phyloP scores from a whole-genome alignment of 208 protist genomes.

The Crithidia bombi region DNA sequence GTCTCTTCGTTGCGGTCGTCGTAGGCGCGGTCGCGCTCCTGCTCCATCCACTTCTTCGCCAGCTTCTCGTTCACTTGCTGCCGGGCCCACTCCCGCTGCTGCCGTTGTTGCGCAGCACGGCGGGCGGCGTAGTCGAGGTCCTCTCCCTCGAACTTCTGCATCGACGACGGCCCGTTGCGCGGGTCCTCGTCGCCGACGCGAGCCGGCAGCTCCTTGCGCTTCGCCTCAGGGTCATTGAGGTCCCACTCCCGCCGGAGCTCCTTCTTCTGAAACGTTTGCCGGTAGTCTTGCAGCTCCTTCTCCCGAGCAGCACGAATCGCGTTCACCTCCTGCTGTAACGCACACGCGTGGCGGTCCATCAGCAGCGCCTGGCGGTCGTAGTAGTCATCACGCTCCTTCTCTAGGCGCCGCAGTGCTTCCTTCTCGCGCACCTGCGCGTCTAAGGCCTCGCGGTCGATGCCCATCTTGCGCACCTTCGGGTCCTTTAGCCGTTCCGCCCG shows the following conservation, averaged over 20 bases:
- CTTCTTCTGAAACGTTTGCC: constrained; percentile 88
- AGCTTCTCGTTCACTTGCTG: constrained; percentile 92
- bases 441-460: constrained; percentile 90
- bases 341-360: constrained; percentile 87
- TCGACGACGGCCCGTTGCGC: constrained; percentile 74
- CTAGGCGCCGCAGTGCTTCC: constrained; percentile 73
- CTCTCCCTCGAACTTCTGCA: constrained; percentile 94
- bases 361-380: constrained; percentile 89
- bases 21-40: constrained; percentile 78
- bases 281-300: constrained; percentile 86
- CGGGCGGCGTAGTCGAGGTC: constrained; percentile 84
- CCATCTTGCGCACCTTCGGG: constrained; percentile 91
- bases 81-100: constrained; percentile 85
- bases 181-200: constrained; percentile 91
- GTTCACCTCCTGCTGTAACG: constrained; percentile 89
- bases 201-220: constrained; percentile 82
- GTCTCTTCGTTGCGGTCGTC: constrained; percentile 90
- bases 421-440: constrained; percentile 93
- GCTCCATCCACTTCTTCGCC: constrained; percentile 93
- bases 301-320: constrained; percentile 73
- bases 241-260: constrained; percentile 88
- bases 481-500: constrained; percentile 90
- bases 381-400: constrained; percentile 88
- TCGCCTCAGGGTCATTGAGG: constrained; percentile 87
- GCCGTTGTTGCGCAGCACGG: constrained; percentile 73